Percentiles rank a stretch among this genome's conserved stretches.
Evolutionary conservation across 495 filamentous ascomycete genomes (phyloP).

Genomic region (Pyrenula massariospora): DNA sequence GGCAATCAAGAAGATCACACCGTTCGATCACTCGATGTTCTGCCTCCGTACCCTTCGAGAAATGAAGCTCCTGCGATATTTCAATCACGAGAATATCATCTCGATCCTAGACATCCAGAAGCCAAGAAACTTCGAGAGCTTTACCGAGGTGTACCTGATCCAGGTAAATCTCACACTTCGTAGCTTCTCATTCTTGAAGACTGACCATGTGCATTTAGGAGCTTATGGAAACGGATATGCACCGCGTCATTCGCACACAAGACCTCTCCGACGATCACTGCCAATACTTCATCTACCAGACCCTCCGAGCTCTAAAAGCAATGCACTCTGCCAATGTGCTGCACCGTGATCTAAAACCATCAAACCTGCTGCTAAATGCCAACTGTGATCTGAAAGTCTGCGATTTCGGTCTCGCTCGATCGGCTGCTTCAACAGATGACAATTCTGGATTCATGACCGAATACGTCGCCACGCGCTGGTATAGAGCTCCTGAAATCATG

Average conservation of each 20-base stretch:
- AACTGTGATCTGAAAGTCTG: slow-evolving; percentile 99
- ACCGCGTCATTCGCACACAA: slow-evolving; percentile 97
- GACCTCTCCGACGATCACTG: slow-evolving; percentile 98
- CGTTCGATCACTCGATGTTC: slow-evolving; percentile 99
- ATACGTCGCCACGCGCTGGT: slow-evolving; percentile 99
- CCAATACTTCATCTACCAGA: slow-evolving; percentile 99
- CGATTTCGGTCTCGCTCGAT: slow-evolving; percentile 93
- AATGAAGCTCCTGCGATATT: slow-evolving; percentile 98
- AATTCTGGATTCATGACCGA: slow-evolving; percentile 99
- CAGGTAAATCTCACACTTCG: slow-evolving; percentile 48
- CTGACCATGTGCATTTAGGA: slow-evolving; percentile 43
- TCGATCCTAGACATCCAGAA: slow-evolving; percentile 99
- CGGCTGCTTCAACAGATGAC: slow-evolving; percentile 86
- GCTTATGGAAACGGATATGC: slow-evolving; percentile 99
- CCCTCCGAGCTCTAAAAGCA: slow-evolving; percentile 91
- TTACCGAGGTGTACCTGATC: slow-evolving; percentile 97
- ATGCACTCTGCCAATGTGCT: slow-evolving; percentile 99
- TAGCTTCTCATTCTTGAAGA: neutral
- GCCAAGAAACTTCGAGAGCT: slow-evolving; percentile 87
- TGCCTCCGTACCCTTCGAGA: slow-evolving; percentile 93
- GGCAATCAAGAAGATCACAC: slow-evolving; percentile 99
- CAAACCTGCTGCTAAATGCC: slow-evolving; percentile 91
- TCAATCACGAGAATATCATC: slow-evolving; percentile 99
- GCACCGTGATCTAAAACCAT: slow-evolving; percentile 94
- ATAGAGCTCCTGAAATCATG: slow-evolving; percentile 99